phyloP scores from a whole-genome alignment of 495 filamentous ascomycete species.

The Bacidia gigantensis region DNA sequence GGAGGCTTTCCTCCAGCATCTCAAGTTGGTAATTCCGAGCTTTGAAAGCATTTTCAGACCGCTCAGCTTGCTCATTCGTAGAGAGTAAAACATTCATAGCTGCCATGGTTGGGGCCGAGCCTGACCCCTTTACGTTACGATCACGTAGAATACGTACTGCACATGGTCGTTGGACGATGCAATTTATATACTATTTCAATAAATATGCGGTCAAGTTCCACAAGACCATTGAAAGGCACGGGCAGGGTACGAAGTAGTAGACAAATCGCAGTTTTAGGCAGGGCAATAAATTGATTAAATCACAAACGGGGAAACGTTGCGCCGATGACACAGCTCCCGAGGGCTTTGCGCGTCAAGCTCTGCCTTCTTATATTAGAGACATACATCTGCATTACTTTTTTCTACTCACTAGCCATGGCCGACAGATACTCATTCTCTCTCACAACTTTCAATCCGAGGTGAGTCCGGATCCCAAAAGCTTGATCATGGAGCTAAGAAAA shows the following conservation, averaged over 20 bases:
- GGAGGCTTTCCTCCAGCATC: conserved; percentile 76
- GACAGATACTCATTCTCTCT: conserved; percentile 99
- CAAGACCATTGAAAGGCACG: too few species aligned
- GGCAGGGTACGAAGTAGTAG: too few species aligned
- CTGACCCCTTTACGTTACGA: too few species aligned
- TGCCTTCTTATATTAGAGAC: not conserved
- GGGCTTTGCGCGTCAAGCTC: not conserved
- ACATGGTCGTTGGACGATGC: too few species aligned
- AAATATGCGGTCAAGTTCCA: too few species aligned
- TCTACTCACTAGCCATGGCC: conserved; percentile 49
- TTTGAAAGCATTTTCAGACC: conserved; percentile 1
- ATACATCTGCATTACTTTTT: not conserved
- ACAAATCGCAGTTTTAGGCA: too few species aligned
- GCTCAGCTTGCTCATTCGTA: not conserved
- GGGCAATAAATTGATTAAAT: too few species aligned
- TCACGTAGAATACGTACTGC: too few species aligned
- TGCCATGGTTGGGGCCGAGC: not conserved
- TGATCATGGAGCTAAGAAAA: conserved; percentile 5
- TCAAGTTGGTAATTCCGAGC: conserved; percentile 74
- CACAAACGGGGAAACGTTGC: not conserved
- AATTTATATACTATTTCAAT: too few species aligned
- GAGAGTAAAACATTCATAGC: not conserved
- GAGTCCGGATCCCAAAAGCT: conserved; percentile 25
- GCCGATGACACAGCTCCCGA: not conserved
- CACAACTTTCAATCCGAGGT: conserved; percentile 99